Percentiles rank a stretch among this genome's conserved stretches.
Conservation (phyloP, 179 eudicot genomes). For the Camellia oleifera region DNA sequence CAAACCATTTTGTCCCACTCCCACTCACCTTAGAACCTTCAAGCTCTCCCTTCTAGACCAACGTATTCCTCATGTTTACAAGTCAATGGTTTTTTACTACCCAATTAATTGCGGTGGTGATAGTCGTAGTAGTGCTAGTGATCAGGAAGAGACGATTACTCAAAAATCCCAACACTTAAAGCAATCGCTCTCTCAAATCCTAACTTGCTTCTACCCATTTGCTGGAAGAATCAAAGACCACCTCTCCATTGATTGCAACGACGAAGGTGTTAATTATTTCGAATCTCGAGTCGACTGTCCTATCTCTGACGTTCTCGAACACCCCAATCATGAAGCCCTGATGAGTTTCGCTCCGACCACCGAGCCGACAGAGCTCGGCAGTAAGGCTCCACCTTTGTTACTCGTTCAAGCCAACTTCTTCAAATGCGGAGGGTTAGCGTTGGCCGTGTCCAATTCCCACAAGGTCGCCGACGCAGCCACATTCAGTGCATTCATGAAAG, state of each 20-base stretch:
- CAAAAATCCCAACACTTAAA: slow-evolving; percentile 2
- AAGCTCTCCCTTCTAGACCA: too few relatives aligned
- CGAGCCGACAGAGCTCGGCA: background rate
- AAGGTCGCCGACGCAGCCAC: background rate
- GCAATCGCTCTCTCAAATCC: slow-evolving; percentile 27
- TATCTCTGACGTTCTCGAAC: slow-evolving; percentile 16
- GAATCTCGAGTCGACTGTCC: slow-evolving; percentile 17
- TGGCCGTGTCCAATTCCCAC: slow-evolving; percentile 31
- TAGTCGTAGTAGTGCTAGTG: too few relatives aligned
- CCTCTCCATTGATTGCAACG: background rate
- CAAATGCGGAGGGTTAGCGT: slow-evolving; percentile 36
- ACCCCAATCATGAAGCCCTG: background rate
- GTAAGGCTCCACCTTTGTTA: background rate
- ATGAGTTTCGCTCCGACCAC: background rate
- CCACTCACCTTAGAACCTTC: too few relatives aligned
- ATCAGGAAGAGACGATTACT: too few relatives aligned
- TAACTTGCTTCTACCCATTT: slow-evolving; percentile 34
- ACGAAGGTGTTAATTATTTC: slow-evolving; percentile 12
- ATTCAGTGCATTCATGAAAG: too few relatives aligned
- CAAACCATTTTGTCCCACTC: too few relatives aligned
- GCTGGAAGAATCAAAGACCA: slow-evolving; percentile 30
- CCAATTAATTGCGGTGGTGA: too few relatives aligned
- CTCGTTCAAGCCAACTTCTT: slow-evolving; percentile 28
- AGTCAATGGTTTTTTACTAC: too few relatives aligned
- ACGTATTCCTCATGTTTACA: too few relatives aligned